These are phyloP conservation scores for Candida tropicalis DNA, from an alignment of 1,139 yeast species.

Conservation along the genomic window DNA sequence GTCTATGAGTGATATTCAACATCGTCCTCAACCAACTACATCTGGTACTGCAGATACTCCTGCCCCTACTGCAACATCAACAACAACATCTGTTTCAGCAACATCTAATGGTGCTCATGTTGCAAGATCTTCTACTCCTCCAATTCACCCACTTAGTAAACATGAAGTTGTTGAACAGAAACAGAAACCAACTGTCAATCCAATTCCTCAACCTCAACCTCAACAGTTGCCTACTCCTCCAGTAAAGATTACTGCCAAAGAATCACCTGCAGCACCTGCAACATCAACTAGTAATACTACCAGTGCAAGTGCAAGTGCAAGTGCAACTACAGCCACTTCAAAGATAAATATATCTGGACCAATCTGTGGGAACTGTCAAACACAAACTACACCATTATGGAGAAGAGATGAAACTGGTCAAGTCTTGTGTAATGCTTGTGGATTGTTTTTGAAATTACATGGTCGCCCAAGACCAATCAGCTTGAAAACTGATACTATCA, in stretches of 20 bases:
- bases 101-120: no score
- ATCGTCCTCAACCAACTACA: slow-evolving; percentile 16
- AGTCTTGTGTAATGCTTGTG: slow-evolving; percentile 94
- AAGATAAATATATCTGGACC: slow-evolving; percentile 62
- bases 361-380: slow-evolving; percentile 85
- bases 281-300: slow-evolving; percentile 5
- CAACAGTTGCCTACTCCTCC: slow-evolving; percentile 18
- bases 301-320: slow-evolving; percentile 45
- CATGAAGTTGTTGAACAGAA: not conserved
- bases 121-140: slow-evolving; percentile 5
- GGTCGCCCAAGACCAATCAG: slow-evolving; percentile 93
- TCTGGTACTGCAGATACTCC: slow-evolving; percentile 7
- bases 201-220: slow-evolving; percentile 3
- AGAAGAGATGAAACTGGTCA: slow-evolving; percentile 93
- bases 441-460: slow-evolving; percentile 84
- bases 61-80: slow-evolving; percentile 5
- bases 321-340: slow-evolving; percentile 48
- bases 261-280: slow-evolving; percentile 8
- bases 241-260: slow-evolving; percentile 9
- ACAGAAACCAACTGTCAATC: slow-evolving; percentile 2
- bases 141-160: slow-evolving; percentile 1
- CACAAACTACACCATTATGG: slow-evolving; percentile 95
- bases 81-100: no score
- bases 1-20: slow-evolving; percentile 23
- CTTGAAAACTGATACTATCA: slow-evolving; percentile 87